phyloP scores from a whole-genome alignment of 345 rosid genomes.

The Populus deltoides region DNA sequence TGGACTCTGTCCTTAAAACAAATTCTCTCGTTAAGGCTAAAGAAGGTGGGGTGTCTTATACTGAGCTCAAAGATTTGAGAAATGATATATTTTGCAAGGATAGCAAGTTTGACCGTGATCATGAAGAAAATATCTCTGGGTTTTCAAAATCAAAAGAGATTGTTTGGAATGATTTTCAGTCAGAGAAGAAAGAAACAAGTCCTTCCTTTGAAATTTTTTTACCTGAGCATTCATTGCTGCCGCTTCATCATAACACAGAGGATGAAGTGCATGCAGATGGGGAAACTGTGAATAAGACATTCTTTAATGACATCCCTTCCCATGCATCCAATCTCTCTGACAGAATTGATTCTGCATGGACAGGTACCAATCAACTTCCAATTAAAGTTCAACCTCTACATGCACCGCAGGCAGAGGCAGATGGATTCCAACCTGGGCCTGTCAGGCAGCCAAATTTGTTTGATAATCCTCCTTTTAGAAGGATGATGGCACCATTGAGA shows the following conservation, averaged over 20 bases:
- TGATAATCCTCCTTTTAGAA: slow-evolving; percentile 43
- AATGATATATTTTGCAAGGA: slow-evolving; percentile 26
- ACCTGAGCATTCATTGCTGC: slow-evolving; percentile 25
- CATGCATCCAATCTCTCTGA: slow-evolving; percentile 68
- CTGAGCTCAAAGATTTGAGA: slow-evolving; percentile 31
- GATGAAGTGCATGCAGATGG: slow-evolving; percentile 42
- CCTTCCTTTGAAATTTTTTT: slow-evolving; percentile 17
- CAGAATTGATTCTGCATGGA: slow-evolving; percentile 98
- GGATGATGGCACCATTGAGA: slow-evolving; percentile 51
- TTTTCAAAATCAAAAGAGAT: slow-evolving; percentile 29
- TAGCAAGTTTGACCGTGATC: slow-evolving; percentile 22
- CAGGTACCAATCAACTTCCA: slow-evolving; percentile 57
- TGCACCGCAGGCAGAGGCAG: slow-evolving; percentile 35
- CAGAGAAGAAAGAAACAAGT: slow-evolving; percentile 29
- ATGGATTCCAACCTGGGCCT: slow-evolving; percentile 33
- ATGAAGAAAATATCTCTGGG: slow-evolving; percentile 23
- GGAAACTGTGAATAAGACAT: slow-evolving; percentile 28
- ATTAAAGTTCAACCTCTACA: slow-evolving; percentile 32
- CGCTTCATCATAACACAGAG: slow-evolving; percentile 26
- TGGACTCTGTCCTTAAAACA: slow-evolving; percentile 59
- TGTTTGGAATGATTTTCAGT: slow-evolving; percentile 23
- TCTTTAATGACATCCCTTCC: slow-evolving; percentile 29
- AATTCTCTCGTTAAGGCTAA: slow-evolving; percentile 34
- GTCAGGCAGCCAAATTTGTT: slow-evolving; percentile 23
- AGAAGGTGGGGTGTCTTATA: slow-evolving; percentile 31